Conservation (phyloP, 2,329 filamentous ascomycete genomes). For the Phyllosticta citrichinensis region DNA sequence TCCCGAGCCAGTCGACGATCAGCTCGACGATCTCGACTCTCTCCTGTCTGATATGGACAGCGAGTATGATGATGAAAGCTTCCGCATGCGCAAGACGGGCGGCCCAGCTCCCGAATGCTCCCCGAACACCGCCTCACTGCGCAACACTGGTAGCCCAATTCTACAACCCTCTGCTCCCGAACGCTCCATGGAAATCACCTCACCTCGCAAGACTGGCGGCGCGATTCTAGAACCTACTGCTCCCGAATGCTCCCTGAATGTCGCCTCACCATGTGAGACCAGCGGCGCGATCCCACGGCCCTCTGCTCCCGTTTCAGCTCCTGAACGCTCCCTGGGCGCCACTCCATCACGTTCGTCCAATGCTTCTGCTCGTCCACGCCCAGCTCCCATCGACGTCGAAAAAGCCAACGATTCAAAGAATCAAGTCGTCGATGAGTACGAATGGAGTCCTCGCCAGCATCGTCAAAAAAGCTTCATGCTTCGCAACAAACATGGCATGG, state of each 20-base stretch:
- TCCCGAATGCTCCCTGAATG: not conserved
- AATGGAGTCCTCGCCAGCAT: not conserved
- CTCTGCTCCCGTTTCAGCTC: too few relatives aligned
- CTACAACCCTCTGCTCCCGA: too few relatives aligned
- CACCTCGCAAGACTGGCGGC: not conserved
- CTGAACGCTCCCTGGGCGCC: not conserved
- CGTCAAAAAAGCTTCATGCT: not conserved
- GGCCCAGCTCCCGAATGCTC: not conserved
- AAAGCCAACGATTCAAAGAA: not conserved
- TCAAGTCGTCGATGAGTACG: not conserved
- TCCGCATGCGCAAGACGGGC: constrained; percentile 1
- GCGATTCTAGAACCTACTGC: not conserved
- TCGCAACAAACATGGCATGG: not conserved
- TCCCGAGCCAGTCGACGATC: constrained; percentile 6
- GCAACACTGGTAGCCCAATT: not conserved
- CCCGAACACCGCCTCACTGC: too few relatives aligned
- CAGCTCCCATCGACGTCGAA: not conserved
- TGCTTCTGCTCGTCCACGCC: not conserved
- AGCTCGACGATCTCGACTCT: not conserved
- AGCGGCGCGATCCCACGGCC: not conserved
- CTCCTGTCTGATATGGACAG: not conserved
- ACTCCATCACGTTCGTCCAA: not conserved
- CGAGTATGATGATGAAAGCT: constrained; percentile 1
- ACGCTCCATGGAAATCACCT: not conserved
- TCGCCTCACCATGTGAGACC: not conserved